Evolutionary conservation across 148 eudicot species (phyloP), one percentile per base, ranked within the genome.

Genomic region (Vaccinium myrtillus): DNA sequence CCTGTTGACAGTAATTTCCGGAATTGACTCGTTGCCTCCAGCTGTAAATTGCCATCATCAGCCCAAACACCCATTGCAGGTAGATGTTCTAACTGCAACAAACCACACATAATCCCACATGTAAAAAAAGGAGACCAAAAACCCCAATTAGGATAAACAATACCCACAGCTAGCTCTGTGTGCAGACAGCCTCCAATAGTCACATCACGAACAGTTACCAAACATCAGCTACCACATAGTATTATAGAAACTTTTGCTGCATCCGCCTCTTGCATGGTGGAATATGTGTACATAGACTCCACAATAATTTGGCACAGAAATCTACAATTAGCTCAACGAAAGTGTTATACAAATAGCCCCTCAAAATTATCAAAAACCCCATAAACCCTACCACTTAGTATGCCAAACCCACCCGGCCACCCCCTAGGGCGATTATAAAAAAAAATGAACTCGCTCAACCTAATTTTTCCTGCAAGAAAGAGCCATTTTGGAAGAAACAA

Each of bases 1-100:
- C 92, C 92, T 83, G 88, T 90, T 11, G 92, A 90, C 5, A 90
- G 87, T 80, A 90, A 81, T 78, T 90, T 90, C 51, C 92, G 85
- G 81, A 90, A 87, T 59, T 90, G 92, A 19, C 89, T 90, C 6
- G 92, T 90, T 12, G 92, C 89, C 75, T 88, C 92, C 25, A 90
- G 89, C 84, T 87, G 92, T 55, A 78, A 75, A 82, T 71, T 84
- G 25, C 80, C 59, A 69, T 90, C 90, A 30, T 87, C 84, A 2
- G 89, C 61, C 84, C 82, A 83, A 18, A 90, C 84, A 25, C 89
- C 89, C 92, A 90, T 88, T 18, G 87, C 80, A 16, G 90, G 84
- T 43, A 90, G 83, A 75, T 81, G 74, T 46, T 90, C 92, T 32
- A 90, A 67, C 92, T 90, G 87, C 18, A 85, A 81, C 8, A 9